Evolutionary conservation across 169 alveolate genomes (phyloP).

Genomic region (Eimeria falciformis): DNA sequence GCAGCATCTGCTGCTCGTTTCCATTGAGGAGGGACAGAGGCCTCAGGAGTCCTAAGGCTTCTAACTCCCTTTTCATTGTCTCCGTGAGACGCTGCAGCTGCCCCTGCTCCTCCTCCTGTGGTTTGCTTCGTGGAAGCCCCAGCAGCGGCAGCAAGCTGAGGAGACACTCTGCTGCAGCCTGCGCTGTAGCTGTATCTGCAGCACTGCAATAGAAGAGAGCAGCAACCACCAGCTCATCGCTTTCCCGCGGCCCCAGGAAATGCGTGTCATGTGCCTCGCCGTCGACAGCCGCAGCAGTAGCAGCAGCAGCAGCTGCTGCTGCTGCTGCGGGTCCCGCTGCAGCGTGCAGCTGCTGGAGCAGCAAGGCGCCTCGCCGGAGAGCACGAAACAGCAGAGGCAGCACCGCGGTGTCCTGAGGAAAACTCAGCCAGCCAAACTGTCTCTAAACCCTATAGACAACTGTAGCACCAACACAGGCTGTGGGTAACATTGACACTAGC

Average conservation of each 20-base stretch:
- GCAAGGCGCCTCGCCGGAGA: background rate
- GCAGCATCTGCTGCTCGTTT: conserved; percentile 3
- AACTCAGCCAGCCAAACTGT: background rate
- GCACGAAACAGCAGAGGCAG: conserved; percentile 20
- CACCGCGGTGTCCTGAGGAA: background rate
- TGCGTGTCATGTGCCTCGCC: background rate
- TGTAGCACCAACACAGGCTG: too few species aligned
- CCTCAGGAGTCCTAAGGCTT: background rate
- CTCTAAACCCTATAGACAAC: too few species aligned
- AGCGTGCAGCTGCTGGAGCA: conserved; percentile 2
- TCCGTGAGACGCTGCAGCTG: background rate
- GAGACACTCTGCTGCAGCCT: conserved; percentile 21
- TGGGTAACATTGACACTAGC: too few species aligned
- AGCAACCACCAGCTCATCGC: background rate
- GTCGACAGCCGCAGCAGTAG: background rate
- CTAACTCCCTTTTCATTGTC: background rate
- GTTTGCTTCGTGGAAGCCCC: background rate
- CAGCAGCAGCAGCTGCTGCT: background rate
- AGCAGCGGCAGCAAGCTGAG: conserved; percentile 25
- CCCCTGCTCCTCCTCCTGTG: background rate
- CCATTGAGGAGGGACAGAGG: background rate
- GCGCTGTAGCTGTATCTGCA: background rate
- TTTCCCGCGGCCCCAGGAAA: conserved; percentile 13
- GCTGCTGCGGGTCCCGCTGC: background rate
- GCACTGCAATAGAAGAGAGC: background rate